Percentiles rank a stretch among this genome's conserved stretches.
These are phyloP conservation scores for Chenopodium suecicum DNA, from an alignment of 148 eudicot genomes.

Conservation along the genomic window DNA sequence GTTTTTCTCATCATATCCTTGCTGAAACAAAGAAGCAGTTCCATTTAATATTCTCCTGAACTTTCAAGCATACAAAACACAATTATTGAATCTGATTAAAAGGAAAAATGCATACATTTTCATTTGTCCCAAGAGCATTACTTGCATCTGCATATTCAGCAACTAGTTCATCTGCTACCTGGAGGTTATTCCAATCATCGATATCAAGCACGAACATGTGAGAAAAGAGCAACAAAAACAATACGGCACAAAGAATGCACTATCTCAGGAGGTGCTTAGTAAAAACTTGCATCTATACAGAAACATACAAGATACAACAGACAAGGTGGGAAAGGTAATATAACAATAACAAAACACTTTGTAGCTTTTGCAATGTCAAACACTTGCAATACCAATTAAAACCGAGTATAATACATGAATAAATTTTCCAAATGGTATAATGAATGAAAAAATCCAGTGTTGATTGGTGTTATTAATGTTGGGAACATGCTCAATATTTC, in stretches of 20 bases:
- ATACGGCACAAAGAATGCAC: not conserved
- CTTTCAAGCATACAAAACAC: not conserved
- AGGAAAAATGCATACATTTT: conserved; percentile 43
- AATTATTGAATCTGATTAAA: not conserved
- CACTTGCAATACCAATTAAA: not conserved
- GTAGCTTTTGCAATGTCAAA: not conserved
- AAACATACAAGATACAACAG: not conserved
- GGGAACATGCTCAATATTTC: too few species aligned
- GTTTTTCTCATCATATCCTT: conserved; percentile 88
- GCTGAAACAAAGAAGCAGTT: conserved; percentile 36
- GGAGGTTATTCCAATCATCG: conserved; percentile 19
- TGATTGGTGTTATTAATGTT: too few species aligned
- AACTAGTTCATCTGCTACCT: conserved; percentile 98
- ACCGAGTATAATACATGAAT: too few species aligned
- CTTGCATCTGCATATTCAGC: conserved; percentile 83
- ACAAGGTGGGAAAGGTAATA: conserved; percentile 1
- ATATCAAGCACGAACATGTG: conserved; percentile 9
- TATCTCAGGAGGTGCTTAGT: not conserved
- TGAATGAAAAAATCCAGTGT: too few species aligned
- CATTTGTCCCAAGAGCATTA: conserved; percentile 47
- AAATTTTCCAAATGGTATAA: too few species aligned
- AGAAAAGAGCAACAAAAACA: conserved; percentile 9
- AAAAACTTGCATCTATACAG: not conserved
- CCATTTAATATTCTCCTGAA: not conserved
- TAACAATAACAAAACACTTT: not conserved